Percentiles rank a stretch among this genome's conserved stretches.
These are phyloP conservation scores for Diaporthe batatas DNA, from an alignment of 2,329 filamentous ascomycete species.

Conservation along the genomic window DNA sequence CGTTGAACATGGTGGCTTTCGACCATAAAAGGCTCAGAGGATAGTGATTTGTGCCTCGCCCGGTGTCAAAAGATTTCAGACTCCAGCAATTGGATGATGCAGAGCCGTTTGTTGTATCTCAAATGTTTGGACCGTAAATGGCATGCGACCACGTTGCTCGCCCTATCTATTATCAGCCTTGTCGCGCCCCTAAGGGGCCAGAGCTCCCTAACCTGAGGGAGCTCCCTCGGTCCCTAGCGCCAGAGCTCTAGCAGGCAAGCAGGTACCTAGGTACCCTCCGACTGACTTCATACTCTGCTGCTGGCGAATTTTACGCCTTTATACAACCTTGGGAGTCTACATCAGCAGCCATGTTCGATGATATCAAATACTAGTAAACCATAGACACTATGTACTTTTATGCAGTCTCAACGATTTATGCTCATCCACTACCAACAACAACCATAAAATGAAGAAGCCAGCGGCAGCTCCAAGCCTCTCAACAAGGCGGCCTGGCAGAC, in stretches of 20 bases:
- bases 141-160: conserved; percentile 25
- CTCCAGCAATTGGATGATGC: neutral
- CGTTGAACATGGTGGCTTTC: conserved; percentile 81
- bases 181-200: conserved; percentile 40
- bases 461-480: neutral
- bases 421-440: neutral
- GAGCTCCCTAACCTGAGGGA: conserved; percentile 42
- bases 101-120: conserved; percentile 4
- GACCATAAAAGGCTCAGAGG: neutral
- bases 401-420: neutral
- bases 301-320: neutral
- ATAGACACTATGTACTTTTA: neutral
- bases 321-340: too few relatives aligned
- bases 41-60: neutral
- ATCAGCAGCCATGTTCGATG: neutral
- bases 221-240: conserved; percentile 13
- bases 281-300: neutral
- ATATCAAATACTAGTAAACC: neutral
- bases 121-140: neutral
- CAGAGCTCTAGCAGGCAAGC: conserved; percentile 5
- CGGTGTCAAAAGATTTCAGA: neutral
- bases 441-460: conserved; percentile 1
- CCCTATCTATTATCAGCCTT: conserved; percentile 43
- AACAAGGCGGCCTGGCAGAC: neutral
- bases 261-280: neutral